phyloP scores from a whole-genome alignment of 768 basidiomycete species.

The Phylloporus scabripes region DNA sequence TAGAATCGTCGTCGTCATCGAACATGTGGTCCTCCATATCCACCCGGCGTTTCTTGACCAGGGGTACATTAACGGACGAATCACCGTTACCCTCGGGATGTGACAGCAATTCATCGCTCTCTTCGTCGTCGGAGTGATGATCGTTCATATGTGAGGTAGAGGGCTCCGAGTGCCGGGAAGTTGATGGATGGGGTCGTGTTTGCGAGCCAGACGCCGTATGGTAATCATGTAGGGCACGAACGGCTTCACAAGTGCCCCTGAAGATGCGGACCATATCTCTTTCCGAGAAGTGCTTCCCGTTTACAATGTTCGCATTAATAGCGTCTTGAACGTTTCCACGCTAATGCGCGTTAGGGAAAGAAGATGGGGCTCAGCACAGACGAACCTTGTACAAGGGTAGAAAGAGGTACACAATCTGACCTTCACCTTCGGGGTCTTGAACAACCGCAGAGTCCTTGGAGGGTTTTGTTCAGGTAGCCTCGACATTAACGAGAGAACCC shows the following conservation, averaged over 20 bases:
- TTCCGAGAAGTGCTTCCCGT: slow-evolving; percentile 80
- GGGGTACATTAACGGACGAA: slow-evolving; percentile 46
- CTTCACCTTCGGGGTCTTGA: slow-evolving; percentile 89
- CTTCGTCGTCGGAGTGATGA: slow-evolving; percentile 45
- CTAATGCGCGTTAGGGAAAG: slow-evolving; percentile 34
- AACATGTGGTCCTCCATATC: slow-evolving; percentile 61
- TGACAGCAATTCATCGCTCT: slow-evolving; percentile 67
- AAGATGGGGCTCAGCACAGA: background rate
- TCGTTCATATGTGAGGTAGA: slow-evolving; percentile 23
- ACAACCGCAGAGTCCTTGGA: slow-evolving; percentile 86
- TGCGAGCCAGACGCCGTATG: slow-evolving; percentile 41
- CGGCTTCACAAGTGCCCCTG: slow-evolving; percentile 89
- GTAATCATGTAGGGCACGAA: slow-evolving; percentile 92
- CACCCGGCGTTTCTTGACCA: slow-evolving; percentile 49
- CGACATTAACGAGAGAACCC: slow-evolving; percentile 6
- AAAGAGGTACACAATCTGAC: slow-evolving; percentile 95
- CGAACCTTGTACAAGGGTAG: slow-evolving; percentile 84
- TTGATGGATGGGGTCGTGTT: slow-evolving; percentile 17
- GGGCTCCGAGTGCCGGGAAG: slow-evolving; percentile 9
- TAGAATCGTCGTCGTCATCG: slow-evolving; percentile 74
- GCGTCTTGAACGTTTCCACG: slow-evolving; percentile 93
- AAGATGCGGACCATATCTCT: slow-evolving; percentile 85
- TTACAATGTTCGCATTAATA: slow-evolving; percentile 82
- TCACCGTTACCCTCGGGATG: slow-evolving; percentile 64
- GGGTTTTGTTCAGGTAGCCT: slow-evolving; percentile 1